These are phyloP conservation scores for Podospora conica DNA, from an alignment of 495 filamentous ascomycete genomes.

Conservation along the genomic window DNA sequence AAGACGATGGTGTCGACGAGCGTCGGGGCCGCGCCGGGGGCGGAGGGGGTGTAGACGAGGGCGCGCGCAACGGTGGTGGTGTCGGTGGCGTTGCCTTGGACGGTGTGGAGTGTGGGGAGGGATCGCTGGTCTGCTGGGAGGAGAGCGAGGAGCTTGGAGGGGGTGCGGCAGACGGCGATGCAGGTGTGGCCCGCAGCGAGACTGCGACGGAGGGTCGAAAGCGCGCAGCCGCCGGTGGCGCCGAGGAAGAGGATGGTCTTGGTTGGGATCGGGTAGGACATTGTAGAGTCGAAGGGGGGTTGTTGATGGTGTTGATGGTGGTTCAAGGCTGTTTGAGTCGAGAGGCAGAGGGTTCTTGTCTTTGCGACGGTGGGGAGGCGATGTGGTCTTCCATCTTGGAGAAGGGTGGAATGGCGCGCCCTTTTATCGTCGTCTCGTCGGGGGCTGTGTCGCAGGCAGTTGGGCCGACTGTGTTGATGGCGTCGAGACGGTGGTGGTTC, in stretches of 20 bases:
- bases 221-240: slow-evolving; percentile 47
- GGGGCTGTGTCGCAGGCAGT: background rate
- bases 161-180: slow-evolving; percentile 53
- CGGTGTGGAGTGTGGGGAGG: slow-evolving; percentile 38
- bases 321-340: background rate
- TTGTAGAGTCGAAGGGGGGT: background rate
- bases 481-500: background rate
- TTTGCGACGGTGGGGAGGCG: background rate
- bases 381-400: background rate
- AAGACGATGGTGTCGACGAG: slow-evolving; percentile 41
- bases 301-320: too few species aligned
- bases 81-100: slow-evolving; percentile 49
- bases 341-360: background rate
- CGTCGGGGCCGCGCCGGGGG: slow-evolving; percentile 8
- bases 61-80: slow-evolving; percentile 34
- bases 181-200: slow-evolving; percentile 48
- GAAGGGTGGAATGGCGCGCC: background rate
- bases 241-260: slow-evolving; percentile 51
- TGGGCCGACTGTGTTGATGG: background rate
- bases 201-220: slow-evolving; percentile 41
- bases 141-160: slow-evolving; percentile 51
- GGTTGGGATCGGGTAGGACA: background rate
- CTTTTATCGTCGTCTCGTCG: background rate
- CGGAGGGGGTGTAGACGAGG: slow-evolving; percentile 13
- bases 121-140: slow-evolving; percentile 23